Conservation (phyloP, 805 yeast species). For the Pichia phayaonensis region DNA sequence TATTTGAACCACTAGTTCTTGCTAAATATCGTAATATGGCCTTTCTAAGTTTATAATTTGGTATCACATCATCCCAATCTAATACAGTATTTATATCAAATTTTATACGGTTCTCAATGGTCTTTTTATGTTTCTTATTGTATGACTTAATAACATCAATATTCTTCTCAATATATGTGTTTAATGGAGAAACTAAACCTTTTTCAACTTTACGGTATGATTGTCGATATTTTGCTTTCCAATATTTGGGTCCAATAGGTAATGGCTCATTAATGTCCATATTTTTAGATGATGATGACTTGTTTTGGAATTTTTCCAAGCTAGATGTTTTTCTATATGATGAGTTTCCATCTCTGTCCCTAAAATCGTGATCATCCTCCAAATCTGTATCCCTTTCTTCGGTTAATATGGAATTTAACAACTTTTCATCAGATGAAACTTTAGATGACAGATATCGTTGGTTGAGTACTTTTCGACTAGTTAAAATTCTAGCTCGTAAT, state of each 20-base stretch:
- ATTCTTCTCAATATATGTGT: conserved; percentile 16
- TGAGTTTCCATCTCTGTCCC: background rate
- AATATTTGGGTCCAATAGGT: conserved; percentile 15
- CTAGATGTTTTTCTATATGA: background rate
- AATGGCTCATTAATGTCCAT: background rate
- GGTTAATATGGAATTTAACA: conserved; percentile 8
- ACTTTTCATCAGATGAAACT: conserved; percentile 12
- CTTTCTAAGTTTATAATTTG: conserved; percentile 10
- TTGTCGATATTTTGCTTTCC: conserved; percentile 16
- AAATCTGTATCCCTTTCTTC: conserved; percentile 4
- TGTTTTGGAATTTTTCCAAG: background rate
- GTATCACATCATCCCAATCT: conserved; percentile 17
- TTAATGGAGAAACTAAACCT: conserved; percentile 16
- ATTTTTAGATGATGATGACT: background rate
- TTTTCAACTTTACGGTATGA: conserved; percentile 16
- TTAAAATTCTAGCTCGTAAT: background rate
- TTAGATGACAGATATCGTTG: background rate
- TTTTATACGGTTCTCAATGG: conserved; percentile 19
- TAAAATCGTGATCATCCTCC: background rate
- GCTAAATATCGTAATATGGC: conserved; percentile 14
- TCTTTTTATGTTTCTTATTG: conserved; percentile 14
- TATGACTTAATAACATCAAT: conserved; percentile 21
- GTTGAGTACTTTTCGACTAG: background rate
- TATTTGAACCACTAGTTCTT: background rate
- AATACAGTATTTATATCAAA: conserved; percentile 14